Base-by-base conservation (phyloP, 208 protist genomes). In the Acanthamoeba lenticulata region DNA sequence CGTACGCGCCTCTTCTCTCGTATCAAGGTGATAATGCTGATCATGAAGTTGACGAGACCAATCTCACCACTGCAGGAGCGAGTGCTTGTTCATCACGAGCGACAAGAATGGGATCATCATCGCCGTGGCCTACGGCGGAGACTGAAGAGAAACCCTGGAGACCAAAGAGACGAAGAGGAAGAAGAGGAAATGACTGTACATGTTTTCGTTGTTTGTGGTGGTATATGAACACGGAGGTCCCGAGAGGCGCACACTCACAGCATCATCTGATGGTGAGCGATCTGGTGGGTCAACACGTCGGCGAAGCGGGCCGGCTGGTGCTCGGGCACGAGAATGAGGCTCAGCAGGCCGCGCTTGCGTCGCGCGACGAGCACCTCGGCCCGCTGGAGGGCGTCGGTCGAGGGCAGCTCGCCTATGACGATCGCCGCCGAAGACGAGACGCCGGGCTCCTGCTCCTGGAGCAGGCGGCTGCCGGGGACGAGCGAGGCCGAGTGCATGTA, bases 21-120 rank as follows among this genome's bases (percentile, higher is more conserved):
- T 74, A 11, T 74, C 15, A 52, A 5, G 45, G 45, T 52, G 45
- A 52, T 55, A 9, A 55, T 55, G 11, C n/a, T n/a, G n/a, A n/a
- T n/a, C n/a, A n/a, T n/a, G n/a, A n/a, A n/a, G n/a, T n/a, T n/a
- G n/a, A n/a, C n/a, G n/a, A n/a, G n/a, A n/a, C n/a, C n/a, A n/a
- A n/a, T n/a, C n/a, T n/a, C n/a, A 69, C 21, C 11, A 69, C 2
- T 45, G 29, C 67, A 83, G 72, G 38, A 0, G 32, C 72, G 72
- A 83, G 72, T 83, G 72, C 29, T 38, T 83, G 13, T 83, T 83
- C 42, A 5, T 83, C 38, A 83, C 72, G 34, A 83, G 72, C 42
- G 72, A 83, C 24, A 83, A 83, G 24, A 83, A 83, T 32, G 72
- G 72, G 27, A 3, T 83, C 0, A 83, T 83, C 72, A 27, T 83